phyloP scores from a whole-genome alignment of 1,284 basidiomycete species.

The Cutaneotrichosporon cyanovorans region DNA sequence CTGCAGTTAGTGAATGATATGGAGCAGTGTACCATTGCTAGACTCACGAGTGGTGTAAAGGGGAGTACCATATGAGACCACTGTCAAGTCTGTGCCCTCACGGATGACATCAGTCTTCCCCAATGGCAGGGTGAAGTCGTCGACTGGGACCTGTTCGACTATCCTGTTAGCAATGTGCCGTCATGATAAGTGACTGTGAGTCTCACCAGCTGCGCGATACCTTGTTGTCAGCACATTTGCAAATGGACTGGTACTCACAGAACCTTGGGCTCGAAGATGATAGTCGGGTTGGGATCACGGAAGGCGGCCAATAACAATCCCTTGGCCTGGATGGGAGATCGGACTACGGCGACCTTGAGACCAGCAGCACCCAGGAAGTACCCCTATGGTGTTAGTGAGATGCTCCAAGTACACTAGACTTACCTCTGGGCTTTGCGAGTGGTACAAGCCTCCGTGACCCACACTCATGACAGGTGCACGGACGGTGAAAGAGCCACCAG shows the following conservation, averaged over 20 bases:
- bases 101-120: conserved; percentile 67
- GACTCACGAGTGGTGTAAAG: conserved; percentile 75
- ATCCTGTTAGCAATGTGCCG: conserved; percentile 4
- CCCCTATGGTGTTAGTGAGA: conserved; percentile 45
- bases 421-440: conserved; percentile 81
- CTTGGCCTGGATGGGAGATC: conserved; percentile 90
- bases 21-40: conserved; percentile 48
- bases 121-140: conserved; percentile 76
- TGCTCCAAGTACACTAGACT: background rate
- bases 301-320: conserved; percentile 77
- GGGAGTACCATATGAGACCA: conserved; percentile 86
- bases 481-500: conserved; percentile 74
- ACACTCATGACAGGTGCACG: conserved; percentile 83
- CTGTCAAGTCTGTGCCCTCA: conserved; percentile 70
- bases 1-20: conserved; percentile 14
- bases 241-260: conserved; percentile 18
- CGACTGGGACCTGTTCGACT: conserved; percentile 86
- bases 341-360: conserved; percentile 84
- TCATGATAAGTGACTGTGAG: too few species aligned
- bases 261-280: conserved; percentile 88
- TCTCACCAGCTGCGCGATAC: conserved; percentile 32
- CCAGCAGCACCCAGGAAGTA: conserved; percentile 88
- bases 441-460: conserved; percentile 87
- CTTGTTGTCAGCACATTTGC: conserved; percentile 9
- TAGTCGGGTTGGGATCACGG: conserved; percentile 82